Conservation (phyloP, 176 grass and related monocot genomes). For the Cymbopogon citratus region DNA sequence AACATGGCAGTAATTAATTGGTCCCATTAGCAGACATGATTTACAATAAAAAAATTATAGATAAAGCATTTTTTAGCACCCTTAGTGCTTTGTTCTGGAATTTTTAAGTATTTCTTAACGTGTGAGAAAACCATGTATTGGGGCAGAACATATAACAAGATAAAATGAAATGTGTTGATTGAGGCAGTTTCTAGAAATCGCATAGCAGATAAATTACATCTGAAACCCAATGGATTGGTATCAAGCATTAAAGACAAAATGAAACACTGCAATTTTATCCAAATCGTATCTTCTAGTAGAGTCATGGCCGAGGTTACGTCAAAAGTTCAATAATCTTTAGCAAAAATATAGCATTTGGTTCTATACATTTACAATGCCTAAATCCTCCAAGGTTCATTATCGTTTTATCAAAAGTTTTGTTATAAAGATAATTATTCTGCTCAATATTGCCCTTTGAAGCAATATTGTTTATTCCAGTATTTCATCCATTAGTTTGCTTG, state of each 20-base stretch:
- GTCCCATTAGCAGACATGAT: background rate
- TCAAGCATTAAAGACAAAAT: background rate
- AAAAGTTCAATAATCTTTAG: background rate
- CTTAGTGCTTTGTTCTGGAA: background rate
- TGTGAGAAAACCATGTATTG: background rate
- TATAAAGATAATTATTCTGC: background rate
- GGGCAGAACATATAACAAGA: background rate
- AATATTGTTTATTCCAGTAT: background rate
- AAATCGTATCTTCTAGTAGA: background rate
- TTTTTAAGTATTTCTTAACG: background rate
- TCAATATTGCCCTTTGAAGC: background rate
- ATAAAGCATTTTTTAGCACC: background rate
- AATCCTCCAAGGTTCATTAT: background rate
- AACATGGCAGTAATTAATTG: background rate
- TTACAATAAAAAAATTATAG: background rate
- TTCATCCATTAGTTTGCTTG: background rate
- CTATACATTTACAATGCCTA: background rate
- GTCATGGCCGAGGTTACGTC: background rate
- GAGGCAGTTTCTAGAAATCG: background rate
- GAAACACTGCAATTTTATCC: background rate
- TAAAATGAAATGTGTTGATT: background rate
- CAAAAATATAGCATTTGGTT: background rate
- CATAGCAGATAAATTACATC: background rate
- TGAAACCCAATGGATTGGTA: background rate
- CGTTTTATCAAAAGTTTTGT: background rate